Conservation (phyloP, 805 yeast genomes). For the Starmera quercuum region DNA sequence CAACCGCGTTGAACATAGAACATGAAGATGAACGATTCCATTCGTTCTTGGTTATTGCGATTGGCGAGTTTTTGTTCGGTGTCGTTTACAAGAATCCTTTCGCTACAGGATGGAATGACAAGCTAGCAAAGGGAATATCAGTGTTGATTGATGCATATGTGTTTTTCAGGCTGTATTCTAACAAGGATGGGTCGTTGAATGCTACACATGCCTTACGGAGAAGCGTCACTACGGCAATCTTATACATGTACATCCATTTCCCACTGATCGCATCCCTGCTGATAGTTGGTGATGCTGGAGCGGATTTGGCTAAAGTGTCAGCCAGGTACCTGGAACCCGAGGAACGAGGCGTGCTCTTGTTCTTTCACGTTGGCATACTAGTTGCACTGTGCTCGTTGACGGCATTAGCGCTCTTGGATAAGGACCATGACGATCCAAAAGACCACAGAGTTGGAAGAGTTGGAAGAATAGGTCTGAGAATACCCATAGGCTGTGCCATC, state of each 20-base stretch:
- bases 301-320: constrained; percentile 32
- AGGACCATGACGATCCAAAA: constrained; percentile 33
- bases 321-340: constrained; percentile 16
- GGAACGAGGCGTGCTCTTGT: constrained; percentile 37
- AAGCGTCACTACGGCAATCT: constrained; percentile 34
- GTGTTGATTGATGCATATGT: constrained; percentile 39
- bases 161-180: constrained; percentile 45
- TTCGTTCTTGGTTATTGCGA: constrained; percentile 54
- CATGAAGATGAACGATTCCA: constrained; percentile 58
- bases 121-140: constrained; percentile 41
- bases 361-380: constrained; percentile 46
- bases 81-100: constrained; percentile 43
- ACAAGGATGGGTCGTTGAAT: constrained; percentile 40
- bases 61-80: constrained; percentile 55
- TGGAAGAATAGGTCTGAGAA: constrained; percentile 32
- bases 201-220: constrained; percentile 51
- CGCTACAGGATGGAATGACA: constrained; percentile 31
- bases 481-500: constrained; percentile 32
- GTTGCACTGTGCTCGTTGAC: constrained; percentile 33
- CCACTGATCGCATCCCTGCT: constrained; percentile 45
- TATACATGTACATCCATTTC: constrained; percentile 40
- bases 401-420: constrained; percentile 36
- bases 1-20: constrained; percentile 59
- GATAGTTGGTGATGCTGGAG: constrained; percentile 53
- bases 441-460: constrained; percentile 25